These are phyloP conservation scores for Rhododendron simsii DNA, from an alignment of 148 eudicot species.

Conservation along the genomic window DNA sequence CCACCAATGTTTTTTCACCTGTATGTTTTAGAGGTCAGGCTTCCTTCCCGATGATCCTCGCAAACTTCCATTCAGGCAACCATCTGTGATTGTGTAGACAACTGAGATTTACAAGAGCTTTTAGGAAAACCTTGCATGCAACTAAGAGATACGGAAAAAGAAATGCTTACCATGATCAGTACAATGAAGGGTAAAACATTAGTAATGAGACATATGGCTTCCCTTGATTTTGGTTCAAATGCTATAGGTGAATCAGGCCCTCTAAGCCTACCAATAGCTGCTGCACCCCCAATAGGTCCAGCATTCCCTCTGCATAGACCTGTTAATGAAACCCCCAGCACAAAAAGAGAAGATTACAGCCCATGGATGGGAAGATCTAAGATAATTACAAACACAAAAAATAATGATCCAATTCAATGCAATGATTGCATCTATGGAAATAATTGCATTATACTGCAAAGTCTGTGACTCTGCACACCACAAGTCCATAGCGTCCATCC, in stretches of 20 bases:
- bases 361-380: constrained; percentile 1
- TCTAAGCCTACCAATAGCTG: background rate
- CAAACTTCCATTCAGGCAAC: background rate
- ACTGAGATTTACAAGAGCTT: background rate
- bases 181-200: background rate
- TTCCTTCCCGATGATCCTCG: background rate
- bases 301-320: background rate
- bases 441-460: constrained; percentile 60
- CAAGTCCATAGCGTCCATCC: constrained; percentile 95
- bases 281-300: background rate
- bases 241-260: background rate
- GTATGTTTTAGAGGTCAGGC: background rate
- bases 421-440: background rate
- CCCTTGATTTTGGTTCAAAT: background rate
- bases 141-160: background rate
- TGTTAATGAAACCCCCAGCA: background rate
- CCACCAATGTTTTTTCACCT: background rate
- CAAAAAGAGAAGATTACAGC: background rate
- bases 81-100: background rate
- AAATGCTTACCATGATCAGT: background rate
- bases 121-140: background rate
- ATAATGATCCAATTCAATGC: background rate
- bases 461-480: constrained; percentile 80
- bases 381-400: background rate
- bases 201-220: background rate